Conservation (phyloP, 306 rosid species). For the Castanopsis chinensis region DNA sequence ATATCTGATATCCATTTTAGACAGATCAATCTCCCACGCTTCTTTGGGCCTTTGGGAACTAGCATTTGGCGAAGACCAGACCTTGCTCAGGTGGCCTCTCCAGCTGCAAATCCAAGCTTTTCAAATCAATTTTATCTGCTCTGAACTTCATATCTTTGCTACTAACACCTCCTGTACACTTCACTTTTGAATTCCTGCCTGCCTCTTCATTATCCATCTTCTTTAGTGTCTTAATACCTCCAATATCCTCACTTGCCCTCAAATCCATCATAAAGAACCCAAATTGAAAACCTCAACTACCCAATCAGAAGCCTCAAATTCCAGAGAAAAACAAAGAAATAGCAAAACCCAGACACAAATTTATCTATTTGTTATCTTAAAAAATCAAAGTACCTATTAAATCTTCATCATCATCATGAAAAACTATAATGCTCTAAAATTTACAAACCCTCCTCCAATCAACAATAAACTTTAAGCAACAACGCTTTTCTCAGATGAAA, state of each 20-base stretch:
- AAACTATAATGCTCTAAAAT: neutral
- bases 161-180: slow-evolving; percentile 48
- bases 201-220: slow-evolving; percentile 27
- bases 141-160: slow-evolving; percentile 81
- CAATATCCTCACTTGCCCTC: slow-evolving; percentile 26
- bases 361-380: neutral
- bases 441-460: neutral
- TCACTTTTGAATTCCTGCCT: slow-evolving; percentile 34
- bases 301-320: slow-evolving; percentile 13
- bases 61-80: slow-evolving; percentile 62
- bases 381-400: neutral
- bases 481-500: neutral
- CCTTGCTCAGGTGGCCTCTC: slow-evolving; percentile 94
- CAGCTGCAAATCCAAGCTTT: slow-evolving; percentile 79
- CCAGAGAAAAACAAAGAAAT: slow-evolving; percentile 6
- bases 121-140: slow-evolving; percentile 87
- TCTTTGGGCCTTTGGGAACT: slow-evolving; percentile 59
- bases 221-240: slow-evolving; percentile 21
- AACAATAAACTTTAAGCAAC: neutral
- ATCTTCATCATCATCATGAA: neutral
- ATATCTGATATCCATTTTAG: slow-evolving; percentile 65
- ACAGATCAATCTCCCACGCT: slow-evolving; percentile 91
- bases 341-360: neutral
- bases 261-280: slow-evolving; percentile 39
- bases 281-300: slow-evolving; percentile 21